Evolutionary conservation across 2,329 filamentous ascomycete species (phyloP), one percentile per base, ranked within the genome.

Genomic region (Trichophyton rubrum): DNA sequence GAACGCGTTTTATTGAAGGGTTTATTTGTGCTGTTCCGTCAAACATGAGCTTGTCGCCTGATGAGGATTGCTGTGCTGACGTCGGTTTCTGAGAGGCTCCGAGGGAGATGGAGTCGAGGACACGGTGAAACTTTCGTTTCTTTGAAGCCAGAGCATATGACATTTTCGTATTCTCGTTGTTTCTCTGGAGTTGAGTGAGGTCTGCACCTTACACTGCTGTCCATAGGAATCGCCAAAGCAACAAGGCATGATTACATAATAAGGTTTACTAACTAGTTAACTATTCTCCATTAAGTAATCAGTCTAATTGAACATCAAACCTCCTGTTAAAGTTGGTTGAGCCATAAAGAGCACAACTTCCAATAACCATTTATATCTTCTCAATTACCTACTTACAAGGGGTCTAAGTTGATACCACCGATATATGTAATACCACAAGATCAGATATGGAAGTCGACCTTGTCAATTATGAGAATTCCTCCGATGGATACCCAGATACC

Each of bases 71-170:
- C 1, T 57, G 38, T 2, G 56, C 30, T 30, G 51, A 20, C 3
- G 56, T 33, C 15, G 62, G 22, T 53, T 59, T 62, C 40, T 64
- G 62, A 5, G 59, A 53, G 51, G 57, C 56, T 27, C 56, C 60
- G 30, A 72, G 74, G 4, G 73, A 75, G 2, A 78, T 67, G 1
- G 75, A 77, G 55, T 77, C 75, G 0, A 78, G 67, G 7, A 77
- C 72, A 43, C 76, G 74, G 59, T 78, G 74, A 40, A 77, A 78
- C 60, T 78, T 77, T 61, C 75, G 72, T 63, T 78, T 77, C 66
- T 78, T 77, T 5, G 75, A 74, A 60, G 76, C 74, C 35, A 78
- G 65, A 5, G 74, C 72, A 66, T 77, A 78, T 9, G 73, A 76
- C 73, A 75, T 76, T 38, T 66, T 69, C 43, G 45, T 51, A 51